These are phyloP conservation scores for Colletotrichum sp. DNA, from an alignment of 2,329 filamentous ascomycete species.

Conservation along the genomic window DNA sequence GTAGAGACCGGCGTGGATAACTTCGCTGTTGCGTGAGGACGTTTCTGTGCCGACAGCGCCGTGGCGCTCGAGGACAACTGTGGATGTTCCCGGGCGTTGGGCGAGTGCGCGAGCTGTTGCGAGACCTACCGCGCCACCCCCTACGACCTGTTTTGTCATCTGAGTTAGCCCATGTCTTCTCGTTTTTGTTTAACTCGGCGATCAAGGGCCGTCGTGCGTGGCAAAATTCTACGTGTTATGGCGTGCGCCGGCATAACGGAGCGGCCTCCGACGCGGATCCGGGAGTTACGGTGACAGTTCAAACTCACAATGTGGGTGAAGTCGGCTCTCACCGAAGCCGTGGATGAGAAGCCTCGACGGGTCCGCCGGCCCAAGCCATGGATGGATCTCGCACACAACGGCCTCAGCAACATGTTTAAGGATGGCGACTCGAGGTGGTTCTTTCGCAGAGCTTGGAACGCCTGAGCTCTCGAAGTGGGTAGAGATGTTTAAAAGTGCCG, in stretches of 20 bases:
- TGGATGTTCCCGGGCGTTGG: conserved; percentile 64
- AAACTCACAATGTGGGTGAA: conserved; percentile 51
- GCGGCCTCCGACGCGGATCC: background rate
- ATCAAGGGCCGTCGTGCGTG: background rate
- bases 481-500: background rate
- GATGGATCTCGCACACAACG: background rate
- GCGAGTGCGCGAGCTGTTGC: conserved; percentile 79
- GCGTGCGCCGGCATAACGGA: background rate
- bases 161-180: background rate
- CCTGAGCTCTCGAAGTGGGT: background rate
- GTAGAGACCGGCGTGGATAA: conserved; percentile 95
- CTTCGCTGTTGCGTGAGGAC: conserved; percentile 89
- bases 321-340: conserved; percentile 37
- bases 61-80: conserved; percentile 84
- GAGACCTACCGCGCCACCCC: conserved; percentile 75
- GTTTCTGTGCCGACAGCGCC: conserved; percentile 80
- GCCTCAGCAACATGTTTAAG: background rate
- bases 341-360: conserved; percentile 38
- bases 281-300: background rate
- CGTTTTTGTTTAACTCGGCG: background rate
- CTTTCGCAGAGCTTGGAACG: background rate
- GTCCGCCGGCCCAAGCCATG: background rate
- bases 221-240: background rate
- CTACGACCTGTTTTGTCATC: conserved; percentile 51
- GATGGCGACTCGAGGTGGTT: background rate